Conservation (phyloP, 192 early-diverging fungal genomes). For the Spizellomyces sp. region DNA sequence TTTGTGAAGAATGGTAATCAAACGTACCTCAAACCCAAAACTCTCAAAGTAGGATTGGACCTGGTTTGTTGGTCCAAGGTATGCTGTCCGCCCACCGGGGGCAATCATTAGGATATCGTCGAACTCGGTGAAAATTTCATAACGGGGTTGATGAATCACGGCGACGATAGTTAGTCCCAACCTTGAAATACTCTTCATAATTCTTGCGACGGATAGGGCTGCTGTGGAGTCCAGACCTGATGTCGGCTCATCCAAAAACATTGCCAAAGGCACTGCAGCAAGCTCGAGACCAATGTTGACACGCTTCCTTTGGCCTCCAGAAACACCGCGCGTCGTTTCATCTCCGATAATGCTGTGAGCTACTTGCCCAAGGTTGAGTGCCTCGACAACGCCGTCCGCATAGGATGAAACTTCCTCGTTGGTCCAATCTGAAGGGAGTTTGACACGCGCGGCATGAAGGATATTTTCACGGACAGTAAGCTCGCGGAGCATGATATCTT, state of each 20-base stretch:
- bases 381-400: constrained; percentile 33
- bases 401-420: constrained; percentile 20
- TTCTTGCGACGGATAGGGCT: constrained; percentile 67
- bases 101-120: constrained; percentile 76
- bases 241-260: constrained; percentile 91
- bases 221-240: constrained; percentile 78
- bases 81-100: constrained; percentile 68
- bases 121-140: constrained; percentile 79
- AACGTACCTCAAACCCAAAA: constrained; percentile 43
- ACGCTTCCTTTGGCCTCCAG: constrained; percentile 84
- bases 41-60: constrained; percentile 54
- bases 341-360: constrained; percentile 63
- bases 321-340: constrained; percentile 77
- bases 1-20: no score
- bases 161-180: constrained; percentile 66
- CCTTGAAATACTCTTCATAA: constrained; percentile 74
- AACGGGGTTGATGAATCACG: constrained; percentile 84
- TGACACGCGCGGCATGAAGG: constrained; percentile 42
- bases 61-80: constrained; percentile 58
- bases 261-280: constrained; percentile 77
- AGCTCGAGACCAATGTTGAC: constrained; percentile 85
- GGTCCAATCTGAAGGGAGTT: constrained; percentile 39
- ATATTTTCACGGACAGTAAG: constrained; percentile 64
- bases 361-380: constrained; percentile 35
- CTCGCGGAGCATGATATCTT: constrained; percentile 48